Evolutionary conservation across 768 basidiomycete genomes (phyloP), one percentile per base, ranked within the genome.

Genomic region (Collybia sp.): DNA sequence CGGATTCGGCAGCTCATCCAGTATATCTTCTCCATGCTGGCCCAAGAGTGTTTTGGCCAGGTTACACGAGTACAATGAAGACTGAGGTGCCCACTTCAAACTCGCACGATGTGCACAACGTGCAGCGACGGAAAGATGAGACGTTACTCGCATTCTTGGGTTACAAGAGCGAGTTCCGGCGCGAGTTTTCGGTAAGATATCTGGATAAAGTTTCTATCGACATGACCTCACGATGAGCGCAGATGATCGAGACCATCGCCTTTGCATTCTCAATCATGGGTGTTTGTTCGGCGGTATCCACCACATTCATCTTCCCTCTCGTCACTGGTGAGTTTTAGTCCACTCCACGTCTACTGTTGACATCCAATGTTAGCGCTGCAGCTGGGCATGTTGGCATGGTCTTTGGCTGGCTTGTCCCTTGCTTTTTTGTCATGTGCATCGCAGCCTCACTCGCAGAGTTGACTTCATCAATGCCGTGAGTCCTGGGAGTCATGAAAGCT

Each of bases 381-480:
- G 80, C 77, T 41, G 80, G 80, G 6, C 79, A 82, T 57, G 75
- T 79, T n/a, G 80, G 80, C 8, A 79, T 82, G 75, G 68, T 79
- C n/a, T 82, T 73, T 59, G 80, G 79, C 31, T 81, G 79, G 79
- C 59, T 82, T 16, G 77, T 81, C 47, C 79, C 79, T 6, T 72
- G 70, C 51, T 59, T 79, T 38, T 81, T 81, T 49, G 79, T 82
- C 19, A 65, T 81, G 60, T 70, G 75, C 1, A 65, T 82, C 13
- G 79, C 78, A 8, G 64, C 73, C 5, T 79, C 72, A 13, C 70
- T 81, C 58, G 80, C 79, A 4, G 80, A 81, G 55, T 53, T 81
- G 5, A 71, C 76, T 1, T 80, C 79, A 2, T 68, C 79, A 8
- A 81, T 82, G 79, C 79, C 80, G 80, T 81, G 60, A 44, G 19